These are phyloP conservation scores for Rhodotorula sp. DNA, from an alignment of 1,284 basidiomycete species.

Conservation along the genomic window DNA sequence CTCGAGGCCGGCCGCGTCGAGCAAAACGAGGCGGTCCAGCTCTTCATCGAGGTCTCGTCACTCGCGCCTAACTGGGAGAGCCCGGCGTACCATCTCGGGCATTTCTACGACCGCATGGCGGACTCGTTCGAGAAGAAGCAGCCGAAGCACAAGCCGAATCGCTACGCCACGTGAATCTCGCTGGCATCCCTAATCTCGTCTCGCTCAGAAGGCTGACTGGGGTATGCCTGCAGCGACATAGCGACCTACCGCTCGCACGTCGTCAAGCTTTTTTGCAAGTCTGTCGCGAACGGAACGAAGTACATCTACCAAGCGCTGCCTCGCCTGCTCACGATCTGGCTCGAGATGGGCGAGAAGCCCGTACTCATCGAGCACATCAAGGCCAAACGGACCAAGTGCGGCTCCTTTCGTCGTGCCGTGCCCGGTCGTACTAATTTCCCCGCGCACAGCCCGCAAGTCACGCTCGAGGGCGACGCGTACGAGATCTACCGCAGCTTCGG, in stretches of 20 bases:
- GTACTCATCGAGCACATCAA: conserved; percentile 45
- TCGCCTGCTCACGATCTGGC: conserved; percentile 90
- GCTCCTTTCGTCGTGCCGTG: neutral
- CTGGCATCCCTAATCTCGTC: rapidly evolving
- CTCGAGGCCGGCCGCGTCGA: conserved; percentile 82
- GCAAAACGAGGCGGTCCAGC: conserved; percentile 63
- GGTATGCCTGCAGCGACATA: neutral
- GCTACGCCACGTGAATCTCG: neutral
- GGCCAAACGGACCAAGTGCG: conserved; percentile 22
- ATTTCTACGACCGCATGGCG: conserved; percentile 69
- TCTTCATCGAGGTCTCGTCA: conserved; percentile 63
- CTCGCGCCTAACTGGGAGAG: conserved; percentile 78
- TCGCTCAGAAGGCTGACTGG: neutral
- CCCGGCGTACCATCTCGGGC: conserved; percentile 79
- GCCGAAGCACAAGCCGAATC: conserved; percentile 6
- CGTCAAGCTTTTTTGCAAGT: conserved; percentile 70
- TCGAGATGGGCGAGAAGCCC: conserved; percentile 77
- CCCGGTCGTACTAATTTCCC: neutral
- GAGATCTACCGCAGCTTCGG: conserved; percentile 55
- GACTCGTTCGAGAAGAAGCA: conserved; percentile 21
- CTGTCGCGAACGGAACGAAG: conserved; percentile 84
- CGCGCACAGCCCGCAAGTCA: conserved; percentile 1
- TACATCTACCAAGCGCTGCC: conserved; percentile 96
- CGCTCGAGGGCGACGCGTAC: conserved; percentile 10
- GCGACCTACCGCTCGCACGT: conserved; percentile 41